Evolutionary conservation across 1,284 basidiomycete genomes (phyloP).

Genomic region (Tetrapyrgos nigripes): DNA sequence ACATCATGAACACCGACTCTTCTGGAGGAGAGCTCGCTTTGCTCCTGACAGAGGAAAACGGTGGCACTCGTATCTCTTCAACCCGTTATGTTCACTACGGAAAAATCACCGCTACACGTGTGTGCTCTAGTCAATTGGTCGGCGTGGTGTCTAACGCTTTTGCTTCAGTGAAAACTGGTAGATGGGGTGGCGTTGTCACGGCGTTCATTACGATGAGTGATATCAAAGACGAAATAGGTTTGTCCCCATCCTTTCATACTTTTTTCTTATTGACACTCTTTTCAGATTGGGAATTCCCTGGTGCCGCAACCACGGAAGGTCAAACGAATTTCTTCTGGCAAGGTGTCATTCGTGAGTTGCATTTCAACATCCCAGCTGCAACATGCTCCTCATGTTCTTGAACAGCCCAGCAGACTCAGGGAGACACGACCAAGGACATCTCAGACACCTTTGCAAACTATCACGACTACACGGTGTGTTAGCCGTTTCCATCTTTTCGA

Average conservation of each 20-base stretch:
- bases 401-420: constrained; percentile 50
- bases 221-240: constrained; percentile 86
- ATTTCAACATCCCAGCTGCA: neutral
- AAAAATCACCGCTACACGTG: constrained; percentile 71
- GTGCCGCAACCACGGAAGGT: constrained; percentile 60
- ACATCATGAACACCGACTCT: constrained; percentile 64
- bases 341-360: constrained; percentile 70
- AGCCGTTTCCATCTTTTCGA: neutral
- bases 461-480: constrained; percentile 76
- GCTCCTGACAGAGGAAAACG: constrained; percentile 68
- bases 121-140: constrained; percentile 33
- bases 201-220: constrained; percentile 89
- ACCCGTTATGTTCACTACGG: constrained; percentile 87
- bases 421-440: constrained; percentile 51
- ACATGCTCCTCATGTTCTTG: neutral
- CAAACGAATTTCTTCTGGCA: constrained; percentile 87
- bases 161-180: constrained; percentile 46
- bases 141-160: constrained; percentile 10
- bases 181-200: constrained; percentile 79
- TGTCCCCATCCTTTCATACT: too few species aligned
- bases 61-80: constrained; percentile 79
- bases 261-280: too few species aligned
- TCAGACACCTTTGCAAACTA: constrained; percentile 72
- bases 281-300: constrained; percentile 88
- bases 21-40: constrained; percentile 69